Conservation (phyloP, 306 rosid genomes). For the Betula pendula region DNA sequence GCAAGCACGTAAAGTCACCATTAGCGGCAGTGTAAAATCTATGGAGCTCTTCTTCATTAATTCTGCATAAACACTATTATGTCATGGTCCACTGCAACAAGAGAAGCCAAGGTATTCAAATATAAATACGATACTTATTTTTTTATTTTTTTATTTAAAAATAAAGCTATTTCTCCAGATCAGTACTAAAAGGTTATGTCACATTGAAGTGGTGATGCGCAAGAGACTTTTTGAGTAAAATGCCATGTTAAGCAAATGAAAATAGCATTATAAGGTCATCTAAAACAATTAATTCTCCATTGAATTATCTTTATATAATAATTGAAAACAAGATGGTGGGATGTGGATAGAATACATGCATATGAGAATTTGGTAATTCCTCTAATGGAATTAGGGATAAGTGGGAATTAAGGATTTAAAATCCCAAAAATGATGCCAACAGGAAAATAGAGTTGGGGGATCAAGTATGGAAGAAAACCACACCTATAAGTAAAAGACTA, state of each 20-base stretch:
- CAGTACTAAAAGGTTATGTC: conserved; percentile 29
- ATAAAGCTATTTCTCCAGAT: not conserved
- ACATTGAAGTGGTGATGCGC: conserved; percentile 15
- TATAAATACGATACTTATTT: too few relatives aligned
- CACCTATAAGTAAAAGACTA: not conserved
- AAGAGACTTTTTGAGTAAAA: not conserved
- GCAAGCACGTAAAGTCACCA: conserved; percentile 60
- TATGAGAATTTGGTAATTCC: not conserved
- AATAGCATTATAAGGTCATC: not conserved
- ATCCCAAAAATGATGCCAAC: not conserved
- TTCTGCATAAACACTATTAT: conserved; percentile 71
- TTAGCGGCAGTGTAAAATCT: conserved; percentile 69
- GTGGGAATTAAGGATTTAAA: not conserved
- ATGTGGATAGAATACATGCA: not conserved
- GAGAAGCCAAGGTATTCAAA: conserved; percentile 37
- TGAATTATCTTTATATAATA: not conserved
- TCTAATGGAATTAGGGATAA: not conserved
- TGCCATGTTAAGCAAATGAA: not conserved
- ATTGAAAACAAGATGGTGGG: not conserved
- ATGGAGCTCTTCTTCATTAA: conserved; percentile 68
- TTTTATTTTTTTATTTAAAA: too few relatives aligned
- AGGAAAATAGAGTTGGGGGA: not conserved
- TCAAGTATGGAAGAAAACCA: not conserved
- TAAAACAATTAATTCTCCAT: not conserved
- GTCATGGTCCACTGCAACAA: conserved; percentile 45